These are phyloP conservation scores for Colletotrichum musae DNA, from an alignment of 2,329 filamentous ascomycete species.

Conservation along the genomic window DNA sequence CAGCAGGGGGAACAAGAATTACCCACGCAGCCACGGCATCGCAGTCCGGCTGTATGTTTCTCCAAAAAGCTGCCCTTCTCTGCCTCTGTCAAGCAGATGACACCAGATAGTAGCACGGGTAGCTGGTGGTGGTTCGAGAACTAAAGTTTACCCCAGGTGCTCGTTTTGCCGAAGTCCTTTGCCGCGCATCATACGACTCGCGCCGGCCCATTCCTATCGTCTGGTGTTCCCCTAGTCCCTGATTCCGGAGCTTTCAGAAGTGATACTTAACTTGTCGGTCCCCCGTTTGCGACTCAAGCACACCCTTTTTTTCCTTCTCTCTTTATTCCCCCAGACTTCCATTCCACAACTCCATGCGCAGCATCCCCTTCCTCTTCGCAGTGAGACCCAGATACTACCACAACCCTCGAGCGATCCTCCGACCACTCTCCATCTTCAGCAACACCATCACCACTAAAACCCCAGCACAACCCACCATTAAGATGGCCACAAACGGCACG, in stretches of 20 bases:
- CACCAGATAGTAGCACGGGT: not conserved
- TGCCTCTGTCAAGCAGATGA: not conserved
- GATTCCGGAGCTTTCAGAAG: not conserved
- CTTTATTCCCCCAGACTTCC: not conserved
- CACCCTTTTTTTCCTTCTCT: not conserved
- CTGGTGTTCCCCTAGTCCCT: not conserved
- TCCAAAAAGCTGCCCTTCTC: not conserved
- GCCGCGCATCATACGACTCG: constrained; percentile 32
- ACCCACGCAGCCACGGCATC: constrained; percentile 26
- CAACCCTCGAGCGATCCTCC: too few species aligned
- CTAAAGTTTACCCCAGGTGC: constrained; percentile 11
- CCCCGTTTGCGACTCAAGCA: not conserved
- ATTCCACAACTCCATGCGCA: not conserved
- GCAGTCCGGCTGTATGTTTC: constrained; percentile 19
- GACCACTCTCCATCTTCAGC: too few species aligned
- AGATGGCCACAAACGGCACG: constrained; percentile 40
- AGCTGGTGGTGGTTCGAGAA: not conserved
- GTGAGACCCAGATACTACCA: too few species aligned
- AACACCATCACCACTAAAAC: too few species aligned
- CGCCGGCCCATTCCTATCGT: not conserved
- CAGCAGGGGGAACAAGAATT: constrained; percentile 19
- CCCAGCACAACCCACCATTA: not conserved
- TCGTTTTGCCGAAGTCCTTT: constrained; percentile 23
- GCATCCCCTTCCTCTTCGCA: too few species aligned
- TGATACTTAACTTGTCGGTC: constrained; percentile 19